A percentile compares a stretch with the other conserved stretches of the same genome.
Conservation (phyloP, 768 basidiomycete genomes). For the Amylocystis lapponica region DNA sequence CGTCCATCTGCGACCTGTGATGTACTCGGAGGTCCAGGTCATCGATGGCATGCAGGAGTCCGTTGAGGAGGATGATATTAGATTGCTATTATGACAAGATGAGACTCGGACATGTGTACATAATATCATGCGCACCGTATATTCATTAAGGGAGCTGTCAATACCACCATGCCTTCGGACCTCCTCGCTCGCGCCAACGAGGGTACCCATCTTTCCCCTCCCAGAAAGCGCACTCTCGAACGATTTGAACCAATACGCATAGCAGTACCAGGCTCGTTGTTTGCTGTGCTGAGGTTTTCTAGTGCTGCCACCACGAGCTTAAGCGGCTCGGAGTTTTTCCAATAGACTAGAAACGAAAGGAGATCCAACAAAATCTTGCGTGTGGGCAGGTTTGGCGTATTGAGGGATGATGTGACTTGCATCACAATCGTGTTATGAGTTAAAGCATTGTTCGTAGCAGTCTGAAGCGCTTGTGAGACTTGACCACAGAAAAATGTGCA, state of each 20-base stretch:
- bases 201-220: conserved; percentile 89
- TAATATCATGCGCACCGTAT: conserved; percentile 50
- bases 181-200: conserved; percentile 93
- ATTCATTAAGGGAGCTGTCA: conserved; percentile 73
- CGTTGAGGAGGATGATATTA: conserved; percentile 70
- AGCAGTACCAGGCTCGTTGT: conserved; percentile 54
- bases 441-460: conserved; percentile 66
- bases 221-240: conserved; percentile 73
- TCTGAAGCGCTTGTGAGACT: conserved; percentile 32
- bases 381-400: conserved; percentile 72
- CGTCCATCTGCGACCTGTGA: conserved; percentile 85
- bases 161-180: conserved; percentile 61
- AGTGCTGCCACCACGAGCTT: conserved; percentile 70
- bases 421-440: conserved; percentile 68
- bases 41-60: conserved; percentile 56
- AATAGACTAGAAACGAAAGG: conserved; percentile 67
- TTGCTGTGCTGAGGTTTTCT: conserved; percentile 63
- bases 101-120: neutral
- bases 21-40: conserved; percentile 84
- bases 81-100: conserved; percentile 37
- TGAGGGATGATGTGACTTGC: conserved; percentile 77
- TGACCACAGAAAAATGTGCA: neutral
- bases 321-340: conserved; percentile 53
- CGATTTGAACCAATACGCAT: conserved; percentile 87
- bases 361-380: conserved; percentile 78